A percentile compares a stretch with the other conserved stretches of the same genome.
These are phyloP conservation scores for Tetrapyrgos nigripes DNA, from an alignment of 1,284 basidiomycete genomes.

Conservation along the genomic window DNA sequence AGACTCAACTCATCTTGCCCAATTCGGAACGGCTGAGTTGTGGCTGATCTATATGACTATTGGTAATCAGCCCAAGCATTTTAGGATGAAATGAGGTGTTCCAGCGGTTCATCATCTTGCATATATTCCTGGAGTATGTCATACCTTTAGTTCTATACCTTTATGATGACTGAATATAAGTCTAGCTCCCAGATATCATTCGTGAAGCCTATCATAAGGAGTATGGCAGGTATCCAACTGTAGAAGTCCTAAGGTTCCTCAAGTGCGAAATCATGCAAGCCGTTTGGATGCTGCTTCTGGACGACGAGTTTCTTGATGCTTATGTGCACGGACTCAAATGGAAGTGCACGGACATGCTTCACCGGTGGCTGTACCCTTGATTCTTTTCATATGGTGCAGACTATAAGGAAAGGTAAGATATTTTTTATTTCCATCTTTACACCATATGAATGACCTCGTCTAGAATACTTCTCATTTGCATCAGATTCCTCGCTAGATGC, in stretches of 20 bases:
- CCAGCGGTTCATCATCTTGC: conserved; percentile 26
- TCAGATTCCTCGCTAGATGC: conserved; percentile 7
- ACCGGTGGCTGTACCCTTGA: conserved; percentile 26
- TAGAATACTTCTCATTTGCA: conserved; percentile 27
- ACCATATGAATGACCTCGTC: conserved; percentile 26
- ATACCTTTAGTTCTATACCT: conserved; percentile 6
- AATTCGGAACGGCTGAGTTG: conserved; percentile 33
- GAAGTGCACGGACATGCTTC: conserved; percentile 34
- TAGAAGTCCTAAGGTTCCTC: conserved; percentile 30
- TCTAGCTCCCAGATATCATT: conserved; percentile 26
- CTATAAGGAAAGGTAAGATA: conserved; percentile 47
- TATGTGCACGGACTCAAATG: conserved; percentile 37
- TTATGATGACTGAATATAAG: neutral
- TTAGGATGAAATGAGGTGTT: conserved; percentile 19
- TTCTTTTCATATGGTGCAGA: conserved; percentile 41
- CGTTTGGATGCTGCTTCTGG: conserved; percentile 33
- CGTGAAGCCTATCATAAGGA: conserved; percentile 25
- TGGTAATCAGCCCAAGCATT: conserved; percentile 36
- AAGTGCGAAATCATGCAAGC: too few relatives aligned
- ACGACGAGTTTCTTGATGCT: conserved; percentile 34
- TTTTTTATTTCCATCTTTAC: conserved; percentile 7
- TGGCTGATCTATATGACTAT: conserved; percentile 39
- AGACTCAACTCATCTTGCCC: conserved; percentile 33
- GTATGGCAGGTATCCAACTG: conserved; percentile 20
- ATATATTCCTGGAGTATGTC: conserved; percentile 8